Base-by-base conservation (phyloP, 306 rosid genomes). In the Rosa lucieae region DNA sequence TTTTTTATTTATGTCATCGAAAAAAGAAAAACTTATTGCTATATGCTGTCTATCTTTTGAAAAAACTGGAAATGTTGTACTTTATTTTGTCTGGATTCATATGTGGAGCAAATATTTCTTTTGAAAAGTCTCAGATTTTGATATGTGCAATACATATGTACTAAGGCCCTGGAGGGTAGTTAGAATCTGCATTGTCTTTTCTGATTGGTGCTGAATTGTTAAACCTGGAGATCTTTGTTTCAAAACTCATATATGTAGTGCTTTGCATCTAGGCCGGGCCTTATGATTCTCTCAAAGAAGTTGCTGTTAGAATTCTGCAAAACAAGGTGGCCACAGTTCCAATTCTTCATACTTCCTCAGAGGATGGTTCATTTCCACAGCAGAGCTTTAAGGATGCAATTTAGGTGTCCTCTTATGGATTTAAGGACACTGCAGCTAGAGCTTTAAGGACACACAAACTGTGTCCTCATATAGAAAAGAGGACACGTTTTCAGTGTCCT, bases 241-340 rank as follows among this genome's bases (percentile, higher is more conserved):
- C 44, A 14, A 75, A 61, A 78, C 58, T 62, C 53, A 67, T 76
- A 62, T 44, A 62, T 44, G 56, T 68, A 70, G 55, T 77, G 40
- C 51, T 81, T 75, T 56, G 73, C 77, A 55, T 80, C 67, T 85
- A 92, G 97, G 93, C 92, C 32, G 94, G 91, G 53, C 96, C 97
- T 67, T 78, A 86, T 78, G 96, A 92, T 72, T 84, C 83, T 82
- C 87, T 90, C 69, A 86, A 92, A 82, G 96, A 88, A 62, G 91
- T 90, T 79, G 96, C 97, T 85, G 77, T 82, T 87, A 89, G 88
- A 87, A 78, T 88, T 82, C 83, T 92, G 82, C 92, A 89, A 85
- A 84, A 86, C 84, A 88, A 89, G 71, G 93, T 92, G 82, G 85
- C 97, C 14, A 85, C 90, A 0, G 84, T 92, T 84, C 97, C 97